Base-by-base conservation (phyloP, 2,329 filamentous ascomycete species). In the Tothia fuscella region DNA sequence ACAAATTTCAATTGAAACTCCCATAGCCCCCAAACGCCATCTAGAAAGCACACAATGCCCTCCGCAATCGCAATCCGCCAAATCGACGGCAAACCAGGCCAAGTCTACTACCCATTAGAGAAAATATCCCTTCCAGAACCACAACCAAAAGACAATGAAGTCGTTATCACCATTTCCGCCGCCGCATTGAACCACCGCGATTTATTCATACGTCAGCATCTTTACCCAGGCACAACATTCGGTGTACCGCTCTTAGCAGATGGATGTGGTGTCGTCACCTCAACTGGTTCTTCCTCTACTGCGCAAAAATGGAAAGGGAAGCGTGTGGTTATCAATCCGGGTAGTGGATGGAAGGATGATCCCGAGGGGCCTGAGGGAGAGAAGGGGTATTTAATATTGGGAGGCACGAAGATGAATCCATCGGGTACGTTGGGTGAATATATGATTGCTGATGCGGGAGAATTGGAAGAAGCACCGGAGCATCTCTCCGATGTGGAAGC, bases 111-210 rank as follows among this genome's bases (percentile, higher is more conserved):
- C 54, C 82, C 82, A 2, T 60, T 70, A 38, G 57, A 60, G 38
- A 47, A 83, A 41, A 76, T 75, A 47, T 65, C 76, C 25, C 62
- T 80, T 13, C 71, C 79, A 43, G 68, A 71, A 48, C 81, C 81
- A 20, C 67, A 65, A 2, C 80, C 80, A 0, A 71, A 74, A 20
- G 72, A 74, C 13, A 68, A 68, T 47, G 72, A 95, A 58, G 67
- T 94, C 49, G 68, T 93, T 5, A 67, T 96, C 47, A 77, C 76
- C 53, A 68, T 96, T 55, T 72, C 74, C 26, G 83, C 87, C 39
- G 83, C 80, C 1, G 82, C 89, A 12, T 77, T 96, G 38, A 96
- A 96, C 67, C 91, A 96, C 66, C 82, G 88, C 53, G 91, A 96
- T 61, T 76, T 93, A 51, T 96, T 95, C 66, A 82, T 93, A 62